Evolutionary conservation across 495 filamentous ascomycete species (phyloP).

Genomic region (Jackrogersella multiformis): DNA sequence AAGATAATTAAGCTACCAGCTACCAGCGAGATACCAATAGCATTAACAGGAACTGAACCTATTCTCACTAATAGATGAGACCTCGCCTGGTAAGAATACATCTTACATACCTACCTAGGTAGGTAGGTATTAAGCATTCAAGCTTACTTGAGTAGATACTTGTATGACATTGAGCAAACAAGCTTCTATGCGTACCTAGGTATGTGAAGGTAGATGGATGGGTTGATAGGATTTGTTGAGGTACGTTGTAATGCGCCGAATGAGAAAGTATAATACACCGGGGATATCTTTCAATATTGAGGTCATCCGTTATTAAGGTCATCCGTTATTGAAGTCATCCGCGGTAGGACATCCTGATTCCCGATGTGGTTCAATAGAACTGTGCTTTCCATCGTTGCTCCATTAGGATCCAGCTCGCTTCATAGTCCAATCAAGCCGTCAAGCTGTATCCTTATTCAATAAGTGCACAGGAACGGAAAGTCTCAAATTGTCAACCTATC

Average conservation of each 20-base stretch:
- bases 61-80: too few relatives aligned
- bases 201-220: background rate
- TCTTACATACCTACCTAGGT: background rate
- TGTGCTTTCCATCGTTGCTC: constrained; percentile 24
- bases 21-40: too few relatives aligned
- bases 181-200: background rate
- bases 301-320: too few relatives aligned
- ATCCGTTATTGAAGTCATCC: too few relatives aligned
- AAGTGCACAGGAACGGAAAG: constrained; percentile 20
- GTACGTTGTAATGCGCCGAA: background rate
- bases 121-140: background rate
- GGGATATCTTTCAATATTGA: background rate
- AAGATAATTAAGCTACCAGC: too few relatives aligned
- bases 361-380: constrained; percentile 17
- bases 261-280: background rate
- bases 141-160: background rate
- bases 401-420: constrained; percentile 34
- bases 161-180: background rate
- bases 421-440: constrained; percentile 25
- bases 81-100: too few relatives aligned
- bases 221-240: constrained; percentile 2
- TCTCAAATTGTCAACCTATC: constrained; percentile 21
- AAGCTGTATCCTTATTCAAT: constrained; percentile 20
- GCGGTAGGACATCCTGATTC: background rate
- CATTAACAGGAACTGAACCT: too few relatives aligned